Evolutionary conservation across 345 rosid genomes (phyloP).

Genomic region (Eucalyptus tenuipes): DNA sequence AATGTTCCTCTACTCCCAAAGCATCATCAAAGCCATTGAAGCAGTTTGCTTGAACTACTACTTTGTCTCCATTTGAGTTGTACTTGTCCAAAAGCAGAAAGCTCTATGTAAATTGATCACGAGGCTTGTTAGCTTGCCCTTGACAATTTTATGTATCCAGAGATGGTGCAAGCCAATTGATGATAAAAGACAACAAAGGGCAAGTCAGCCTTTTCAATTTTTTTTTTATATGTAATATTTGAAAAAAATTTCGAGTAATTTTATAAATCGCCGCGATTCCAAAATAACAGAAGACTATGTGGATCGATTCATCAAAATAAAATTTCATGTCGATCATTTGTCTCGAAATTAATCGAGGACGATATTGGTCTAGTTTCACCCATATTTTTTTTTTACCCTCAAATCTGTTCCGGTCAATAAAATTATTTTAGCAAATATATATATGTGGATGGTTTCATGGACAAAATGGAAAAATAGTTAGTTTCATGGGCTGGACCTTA

Average conservation of each 20-base stretch:
- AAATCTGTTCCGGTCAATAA: neutral
- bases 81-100: neutral
- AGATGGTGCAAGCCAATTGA: neutral
- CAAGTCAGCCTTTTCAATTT: neutral
- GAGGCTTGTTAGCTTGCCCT: neutral
- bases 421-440: neutral
- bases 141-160: neutral
- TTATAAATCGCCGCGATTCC: neutral
- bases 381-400: neutral
- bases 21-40: constrained; percentile 27
- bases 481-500: neutral
- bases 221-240: neutral
- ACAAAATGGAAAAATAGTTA: neutral
- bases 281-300: neutral
- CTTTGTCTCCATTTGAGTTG: neutral
- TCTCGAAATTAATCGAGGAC: neutral
- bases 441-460: neutral
- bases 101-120: neutral
- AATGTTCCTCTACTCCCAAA: constrained; percentile 46
- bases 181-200: neutral
- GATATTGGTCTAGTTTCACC: neutral
- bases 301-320: neutral
- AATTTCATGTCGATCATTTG: neutral
- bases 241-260: neutral
- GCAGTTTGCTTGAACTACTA: neutral